Evolutionary conservation across 2,329 filamentous ascomycete genomes (phyloP), one percentile per base, ranked within the genome.

Genomic region (Cladosporium sp.): DNA sequence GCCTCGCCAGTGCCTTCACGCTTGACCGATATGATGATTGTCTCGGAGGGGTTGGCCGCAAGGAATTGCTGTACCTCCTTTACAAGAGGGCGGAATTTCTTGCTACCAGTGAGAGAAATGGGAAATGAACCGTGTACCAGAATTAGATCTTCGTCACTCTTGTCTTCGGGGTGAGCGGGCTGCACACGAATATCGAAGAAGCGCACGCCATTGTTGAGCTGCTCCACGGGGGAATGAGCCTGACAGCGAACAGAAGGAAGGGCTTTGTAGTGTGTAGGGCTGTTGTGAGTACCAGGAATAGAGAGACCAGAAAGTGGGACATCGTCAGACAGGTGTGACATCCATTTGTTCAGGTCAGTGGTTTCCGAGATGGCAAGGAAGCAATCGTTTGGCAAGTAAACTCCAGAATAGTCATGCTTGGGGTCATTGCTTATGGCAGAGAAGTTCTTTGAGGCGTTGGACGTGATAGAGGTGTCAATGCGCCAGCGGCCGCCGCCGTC

Each of bases 251-350:
- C 94, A 1, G 91, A 96, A 1, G 94, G 94, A 5, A 97, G 82
- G 12, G 94, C 92, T 51, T 84, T 82, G 78, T 95, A 82, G 76
- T 84, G 88, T 9, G 92, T 95, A 6, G 94, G 90, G 17, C 89
- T 90, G 76, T 99, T 97, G 79, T 99, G 94, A 0, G 94, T 97
- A 63, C 94, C 94, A 0, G 94, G 94, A 63, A 97, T 94, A 51
- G 89, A 94, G 51, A 99, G 84, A 2, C 88, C 82, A 1, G 90
- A 89, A 4, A 97, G 79, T 1, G 90, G 86, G 54, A 85, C 88
- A 19, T 85, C 81, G 68, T 92, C 84, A 61, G 82, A 79, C 42
- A 97, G 80, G 61, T 86, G 81, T 59, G 80, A 75, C 92, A 97
- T 97, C 94, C 94, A 96, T 55, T 80, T 76, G 62, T 85, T 72